Base-by-base conservation (phyloP, 768 basidiomycete species). In the Dacryopinax spathularia region DNA sequence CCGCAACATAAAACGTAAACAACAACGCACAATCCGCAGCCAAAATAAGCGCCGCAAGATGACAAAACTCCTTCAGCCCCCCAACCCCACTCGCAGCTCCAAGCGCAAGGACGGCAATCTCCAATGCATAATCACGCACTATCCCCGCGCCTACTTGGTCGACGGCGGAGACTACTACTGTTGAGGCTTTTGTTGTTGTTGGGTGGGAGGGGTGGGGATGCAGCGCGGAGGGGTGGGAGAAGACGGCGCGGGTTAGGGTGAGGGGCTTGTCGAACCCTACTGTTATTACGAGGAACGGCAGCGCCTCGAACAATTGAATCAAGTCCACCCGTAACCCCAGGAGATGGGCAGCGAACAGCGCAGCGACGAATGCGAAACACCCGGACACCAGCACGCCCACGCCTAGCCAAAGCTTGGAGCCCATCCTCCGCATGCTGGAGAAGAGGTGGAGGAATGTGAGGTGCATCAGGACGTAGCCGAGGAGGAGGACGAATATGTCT, bases 201-300 rank as follows among this genome's bases (percentile, higher is more conserved):
- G 67, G 65, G 76, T 76, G 2, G 77, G 71, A 1, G 76, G 65
- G 65, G 70, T 27, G 68, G 62, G 74, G 60, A 66, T 71, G 63
- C 69, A 68, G 64, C 16, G 60, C 60, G 29, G 77, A 74, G 1
- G 88, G 89, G 68, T 93, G 89, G 31, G 83, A 81, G 75, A 97
- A 91, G 16, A 98, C 89, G 1, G 92, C 87, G 13, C 86, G 81
- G 1, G 93, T 94, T 27, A 99, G 84, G 6, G 90, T 83, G 48
- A 95, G 85, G 0, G 94, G 95, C 73, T 99, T 98, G 76, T 99
- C 96, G 73, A 98, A 99, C 6, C 95, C 95, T 65, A 99, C 85
- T 1, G 93, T 96, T 74, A 95, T 95, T 34, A 99, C 94, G 59
- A 98, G 79, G 84, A 98, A 98, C 0, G 96, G 96, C 0, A 99